A percentile compares a stretch with the other conserved stretches of the same genome.
Evolutionary conservation across 371 early-diverging fungal genomes (phyloP).

Genomic region (Mortierella polycephala): DNA sequence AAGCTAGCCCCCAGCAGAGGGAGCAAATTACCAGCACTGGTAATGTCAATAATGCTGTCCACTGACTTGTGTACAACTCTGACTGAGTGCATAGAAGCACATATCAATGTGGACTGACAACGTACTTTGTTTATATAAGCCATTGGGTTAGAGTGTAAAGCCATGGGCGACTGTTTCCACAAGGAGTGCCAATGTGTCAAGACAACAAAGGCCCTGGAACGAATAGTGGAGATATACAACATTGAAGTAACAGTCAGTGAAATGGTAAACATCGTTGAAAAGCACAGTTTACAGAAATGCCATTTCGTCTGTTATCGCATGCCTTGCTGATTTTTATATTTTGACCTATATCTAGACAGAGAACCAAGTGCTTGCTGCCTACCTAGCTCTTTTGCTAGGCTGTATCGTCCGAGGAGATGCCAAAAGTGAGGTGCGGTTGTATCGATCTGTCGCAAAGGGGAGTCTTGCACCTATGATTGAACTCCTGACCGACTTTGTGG

Average conservation of each 20-base stretch:
- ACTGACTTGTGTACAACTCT: not conserved
- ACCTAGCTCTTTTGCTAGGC: slow-evolving; percentile 47
- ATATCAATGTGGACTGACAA: not conserved
- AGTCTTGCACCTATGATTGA: slow-evolving; percentile 39
- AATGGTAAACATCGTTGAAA: slow-evolving; percentile 11
- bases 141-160: slow-evolving; percentile 40
- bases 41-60: not conserved
- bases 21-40: slow-evolving; percentile 23
- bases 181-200: slow-evolving; percentile 34
- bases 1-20: slow-evolving; percentile 15
- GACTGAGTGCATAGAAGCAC: not conserved
- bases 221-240: slow-evolving; percentile 42
- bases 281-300: not conserved
- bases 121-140: slow-evolving; percentile 7
- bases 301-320: not conserved
- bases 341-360: slow-evolving; percentile 23
- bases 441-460: slow-evolving; percentile 11
- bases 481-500: slow-evolving; percentile 23
- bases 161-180: slow-evolving; percentile 36
- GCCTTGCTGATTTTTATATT: not conserved
- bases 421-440: slow-evolving; percentile 25
- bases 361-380: slow-evolving; percentile 40
- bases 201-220: slow-evolving; percentile 33
- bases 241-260: slow-evolving; percentile 36
- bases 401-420: slow-evolving; percentile 26